Base-by-base conservation (phyloP, 2,329 filamentous ascomycete genomes). In the Fusarium setosum region DNA sequence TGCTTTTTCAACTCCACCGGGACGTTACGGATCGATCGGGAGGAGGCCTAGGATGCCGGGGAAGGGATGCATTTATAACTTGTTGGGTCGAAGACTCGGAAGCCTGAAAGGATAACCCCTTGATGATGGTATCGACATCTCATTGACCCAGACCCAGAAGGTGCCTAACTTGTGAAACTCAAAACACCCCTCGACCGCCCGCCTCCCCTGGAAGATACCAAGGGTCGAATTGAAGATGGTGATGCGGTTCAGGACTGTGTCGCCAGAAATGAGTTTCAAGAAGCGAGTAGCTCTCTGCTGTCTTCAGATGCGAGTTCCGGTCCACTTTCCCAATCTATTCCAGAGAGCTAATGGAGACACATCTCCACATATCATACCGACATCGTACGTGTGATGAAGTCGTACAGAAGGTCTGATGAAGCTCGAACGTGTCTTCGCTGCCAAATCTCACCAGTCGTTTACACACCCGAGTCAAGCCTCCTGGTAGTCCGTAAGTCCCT, bases 371-470 rank as follows among this genome's bases (percentile, higher is more conserved):
- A 67, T 59, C 3, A 54, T 10, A 12, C 40, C 54, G 17, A 58
- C 45, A 32, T 68, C 59, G 42, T 66, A 69, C 6, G 65, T 68
- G 24, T 58, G 13, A 69, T 68, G 34, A 61, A 64, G 40, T 69
- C 67, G 35, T 69, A 68, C 20, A 69, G 52, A n/a, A n/a, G 12
- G 67, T 69, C 42, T 68, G 65, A n/a, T 69, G 67, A 8, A 69
- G 65, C 37, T 68, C 67, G 9, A 69, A 26, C 4, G 62, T 64
- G 11, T 56, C 59, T 18, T 64, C 63, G 5, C 40, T 29, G 4
- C 59, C 63, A 31, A 67, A 64, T 35, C 55, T 67, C 34, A 68
- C 48, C 9, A 69, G 50, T 15, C 65, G 41, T 41, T 63, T 65
- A 21, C 65, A 69, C 24, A 55, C 61, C 42, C 56, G 54, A 15